Evolutionary conservation across 78 protist genomes (phyloP).

Genomic region (Dictyostelium citrinum): DNA sequence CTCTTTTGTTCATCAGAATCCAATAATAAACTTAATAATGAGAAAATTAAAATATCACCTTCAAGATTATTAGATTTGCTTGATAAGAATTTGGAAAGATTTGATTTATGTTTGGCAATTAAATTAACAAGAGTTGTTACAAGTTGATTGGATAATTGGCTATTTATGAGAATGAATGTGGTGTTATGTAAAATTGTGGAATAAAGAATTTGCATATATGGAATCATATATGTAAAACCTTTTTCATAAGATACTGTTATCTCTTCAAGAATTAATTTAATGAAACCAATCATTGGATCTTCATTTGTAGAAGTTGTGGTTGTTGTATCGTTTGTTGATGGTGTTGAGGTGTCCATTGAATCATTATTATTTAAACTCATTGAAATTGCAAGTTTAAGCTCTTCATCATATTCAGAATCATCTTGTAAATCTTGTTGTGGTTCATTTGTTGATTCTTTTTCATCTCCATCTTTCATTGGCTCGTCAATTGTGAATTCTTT

Average conservation of each 20-base stretch:
- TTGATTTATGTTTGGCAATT: background rate
- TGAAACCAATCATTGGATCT: background rate
- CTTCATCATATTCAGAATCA: conserved; percentile 15
- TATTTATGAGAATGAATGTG: background rate
- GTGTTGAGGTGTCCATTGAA: background rate
- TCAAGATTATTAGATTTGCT: background rate
- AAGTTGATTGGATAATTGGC: background rate
- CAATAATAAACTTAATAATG: conserved; percentile 8
- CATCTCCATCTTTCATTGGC: conserved; percentile 16
- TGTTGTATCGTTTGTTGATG: background rate
- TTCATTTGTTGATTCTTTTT: background rate
- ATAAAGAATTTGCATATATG: conserved; percentile 25
- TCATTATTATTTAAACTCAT: conserved; percentile 25
- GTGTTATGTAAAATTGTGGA: background rate
- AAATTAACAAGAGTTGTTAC: background rate
- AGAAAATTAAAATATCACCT: conserved; percentile 1
- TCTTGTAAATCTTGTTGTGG: background rate
- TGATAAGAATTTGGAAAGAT: conserved; percentile 14
- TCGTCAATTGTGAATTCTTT: conserved; percentile 36
- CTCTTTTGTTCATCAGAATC: conserved; percentile 28
- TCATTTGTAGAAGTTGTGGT: background rate
- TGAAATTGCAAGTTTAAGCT: conserved; percentile 39
- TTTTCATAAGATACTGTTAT: background rate
- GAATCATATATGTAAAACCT: conserved; percentile 17
- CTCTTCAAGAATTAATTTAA: conserved; percentile 2